Percentiles rank a stretch among this genome's conserved stretches.
Evolutionary conservation across 2,329 filamentous ascomycete species (phyloP).

Genomic region (Myriosclerotinia duriaeana): DNA sequence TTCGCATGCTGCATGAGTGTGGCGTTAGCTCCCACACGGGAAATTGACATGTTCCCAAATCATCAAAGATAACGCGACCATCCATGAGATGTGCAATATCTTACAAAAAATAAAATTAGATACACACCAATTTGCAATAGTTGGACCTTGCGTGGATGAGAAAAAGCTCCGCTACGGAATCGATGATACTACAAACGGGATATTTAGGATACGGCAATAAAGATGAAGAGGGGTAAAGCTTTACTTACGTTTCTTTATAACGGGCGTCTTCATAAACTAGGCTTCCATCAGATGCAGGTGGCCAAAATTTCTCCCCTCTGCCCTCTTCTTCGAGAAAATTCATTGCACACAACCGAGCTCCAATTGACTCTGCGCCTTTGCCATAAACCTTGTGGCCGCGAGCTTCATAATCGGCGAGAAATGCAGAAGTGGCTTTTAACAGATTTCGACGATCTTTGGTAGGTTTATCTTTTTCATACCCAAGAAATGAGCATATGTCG

Average conservation of each 20-base stretch:
- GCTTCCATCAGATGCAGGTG: conserved; percentile 15
- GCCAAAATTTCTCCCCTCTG: conserved; percentile 23
- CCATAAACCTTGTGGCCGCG: conserved; percentile 20
- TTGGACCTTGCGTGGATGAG: conserved; percentile 20
- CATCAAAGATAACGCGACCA: background rate
- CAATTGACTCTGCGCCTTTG: conserved; percentile 9
- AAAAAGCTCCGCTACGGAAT: conserved; percentile 19
- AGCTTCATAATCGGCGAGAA: conserved; percentile 21
- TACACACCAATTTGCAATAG: conserved; percentile 16
- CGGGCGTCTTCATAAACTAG: conserved; percentile 13
- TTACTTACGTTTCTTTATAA: conserved; percentile 19
- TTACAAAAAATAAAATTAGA: conserved; percentile 5
- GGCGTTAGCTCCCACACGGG: conserved; percentile 20
- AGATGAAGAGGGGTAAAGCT: background rate
- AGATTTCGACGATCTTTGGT: conserved; percentile 20
- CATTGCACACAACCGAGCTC: conserved; percentile 23
- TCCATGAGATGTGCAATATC: background rate
- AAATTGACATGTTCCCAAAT: conserved; percentile 13
- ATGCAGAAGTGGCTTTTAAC: conserved; percentile 17
- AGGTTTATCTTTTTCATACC: conserved; percentile 23
- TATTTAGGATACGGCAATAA: background rate
- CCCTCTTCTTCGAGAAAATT: conserved; percentile 24
- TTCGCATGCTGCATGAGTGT: conserved; percentile 18
- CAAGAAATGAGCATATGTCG: conserved; percentile 25
- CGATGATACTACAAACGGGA: conserved; percentile 15